phyloP scores from a whole-genome alignment of 2,329 filamentous ascomycete genomes.

The Apiospora hydei region DNA sequence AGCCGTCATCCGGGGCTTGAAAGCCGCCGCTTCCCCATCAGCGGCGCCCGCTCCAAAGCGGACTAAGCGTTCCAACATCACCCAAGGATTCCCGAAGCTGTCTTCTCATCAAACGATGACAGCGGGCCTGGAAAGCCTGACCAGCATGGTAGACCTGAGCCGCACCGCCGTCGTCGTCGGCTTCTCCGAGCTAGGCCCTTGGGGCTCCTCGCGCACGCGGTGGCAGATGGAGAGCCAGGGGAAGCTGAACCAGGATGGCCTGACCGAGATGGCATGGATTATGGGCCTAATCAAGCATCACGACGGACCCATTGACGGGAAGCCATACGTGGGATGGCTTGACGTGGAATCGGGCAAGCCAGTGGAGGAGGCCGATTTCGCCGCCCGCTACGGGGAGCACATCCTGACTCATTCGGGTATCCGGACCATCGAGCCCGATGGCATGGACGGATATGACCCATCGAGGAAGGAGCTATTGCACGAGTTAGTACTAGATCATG shows the following conservation, averaged over 20 bases:
- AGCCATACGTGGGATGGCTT: constrained; percentile 96
- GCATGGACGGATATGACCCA: constrained; percentile 92
- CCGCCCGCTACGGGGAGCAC: constrained; percentile 94
- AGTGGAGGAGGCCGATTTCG: constrained; percentile 71
- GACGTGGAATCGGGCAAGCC: constrained; percentile 93
- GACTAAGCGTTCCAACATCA: background rate
- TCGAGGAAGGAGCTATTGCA: constrained; percentile 98
- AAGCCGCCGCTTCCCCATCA: background rate
- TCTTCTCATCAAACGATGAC: background rate
- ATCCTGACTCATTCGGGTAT: constrained; percentile 97
- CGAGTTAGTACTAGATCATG: constrained; percentile 64
- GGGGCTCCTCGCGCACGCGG: constrained; percentile 96
- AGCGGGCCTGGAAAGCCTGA: background rate
- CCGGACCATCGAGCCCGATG: constrained; percentile 86
- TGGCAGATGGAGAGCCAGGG: constrained; percentile 99
- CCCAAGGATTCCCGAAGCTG: background rate
- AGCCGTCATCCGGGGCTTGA: background rate
- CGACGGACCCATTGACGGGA: constrained; percentile 92
- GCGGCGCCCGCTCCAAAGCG: background rate
- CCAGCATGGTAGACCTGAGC: background rate
- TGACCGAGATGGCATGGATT: constrained; percentile 99
- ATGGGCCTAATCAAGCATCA: constrained; percentile 99
- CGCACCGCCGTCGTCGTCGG: constrained; percentile 91
- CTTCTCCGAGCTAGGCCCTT: constrained; percentile 93
- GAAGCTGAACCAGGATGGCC: constrained; percentile 95